A percentile compares a stretch with the other conserved stretches of the same genome.
phyloP scores from a whole-genome alignment of 140 eudicot genomes.

The Erigeron philadelphicus region DNA sequence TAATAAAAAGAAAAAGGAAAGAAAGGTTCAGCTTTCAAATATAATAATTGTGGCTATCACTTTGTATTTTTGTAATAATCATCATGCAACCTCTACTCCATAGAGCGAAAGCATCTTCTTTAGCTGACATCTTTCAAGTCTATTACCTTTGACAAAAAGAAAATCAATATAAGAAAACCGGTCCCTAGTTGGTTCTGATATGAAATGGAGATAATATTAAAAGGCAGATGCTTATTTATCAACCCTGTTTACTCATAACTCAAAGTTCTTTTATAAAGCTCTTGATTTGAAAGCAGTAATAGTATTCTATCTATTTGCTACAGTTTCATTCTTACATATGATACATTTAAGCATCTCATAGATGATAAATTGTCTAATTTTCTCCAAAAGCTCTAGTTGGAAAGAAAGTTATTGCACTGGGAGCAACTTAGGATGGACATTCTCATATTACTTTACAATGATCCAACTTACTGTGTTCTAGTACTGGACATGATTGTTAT shows the following conservation, averaged over 20 bases:
- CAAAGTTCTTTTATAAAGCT: slow-evolving; percentile 4
- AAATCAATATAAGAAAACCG: slow-evolving; percentile 1
- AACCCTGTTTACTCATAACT: not conserved
- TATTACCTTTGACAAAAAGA: not conserved
- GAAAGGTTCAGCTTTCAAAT: not conserved
- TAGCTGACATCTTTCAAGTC: slow-evolving; percentile 1
- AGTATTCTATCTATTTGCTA: not conserved
- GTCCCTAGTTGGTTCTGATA: slow-evolving; percentile 13
- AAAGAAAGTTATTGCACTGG: not conserved
- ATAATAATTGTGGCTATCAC: not conserved
- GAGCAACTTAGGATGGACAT: not conserved
- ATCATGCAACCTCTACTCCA: not conserved
- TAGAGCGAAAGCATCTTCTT: slow-evolving; percentile 10
- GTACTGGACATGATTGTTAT: not conserved
- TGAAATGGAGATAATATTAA: slow-evolving; percentile 3
- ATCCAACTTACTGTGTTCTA: no score
- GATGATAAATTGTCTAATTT: not conserved
- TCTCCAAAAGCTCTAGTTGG: slow-evolving; percentile 4
- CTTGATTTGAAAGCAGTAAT: not conserved
- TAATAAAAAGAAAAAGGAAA: no score
- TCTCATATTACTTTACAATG: no score
- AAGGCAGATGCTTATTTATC: slow-evolving; percentile 1
- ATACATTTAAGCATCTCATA: not conserved
- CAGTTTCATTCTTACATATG: not conserved
- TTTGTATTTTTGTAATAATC: not conserved